phyloP scores from a whole-genome alignment of 1,284 basidiomycete species.

The Papiliotrema nemorosa region DNA sequence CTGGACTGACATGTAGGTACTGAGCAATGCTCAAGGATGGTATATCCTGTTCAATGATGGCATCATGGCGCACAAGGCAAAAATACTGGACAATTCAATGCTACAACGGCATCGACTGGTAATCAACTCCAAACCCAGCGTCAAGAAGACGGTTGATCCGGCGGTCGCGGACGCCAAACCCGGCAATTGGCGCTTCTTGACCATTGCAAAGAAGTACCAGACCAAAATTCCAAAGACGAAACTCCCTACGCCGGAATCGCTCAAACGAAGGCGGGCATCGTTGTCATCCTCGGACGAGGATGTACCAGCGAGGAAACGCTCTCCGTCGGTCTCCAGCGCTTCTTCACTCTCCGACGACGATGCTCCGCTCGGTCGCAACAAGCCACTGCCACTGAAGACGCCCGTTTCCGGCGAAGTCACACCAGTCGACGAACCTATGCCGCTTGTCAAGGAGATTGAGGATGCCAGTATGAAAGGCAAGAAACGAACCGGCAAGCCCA shows the following conservation, averaged over 20 bases:
- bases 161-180: conserved; percentile 2
- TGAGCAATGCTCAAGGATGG: conserved; percentile 37
- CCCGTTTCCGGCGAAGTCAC: not conserved
- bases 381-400: not conserved
- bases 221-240: not conserved
- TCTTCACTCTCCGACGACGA: not conserved
- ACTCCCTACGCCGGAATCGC: not conserved
- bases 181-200: conserved; percentile 34
- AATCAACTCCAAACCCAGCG: conserved; percentile 21
- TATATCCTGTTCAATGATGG: conserved; percentile 42
- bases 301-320: not conserved
- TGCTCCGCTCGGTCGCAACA: not conserved
- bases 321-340: not conserved
- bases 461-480: conserved; percentile 16
- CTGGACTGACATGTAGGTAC: conserved; percentile 19
- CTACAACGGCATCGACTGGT: conserved; percentile 31
- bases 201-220: conserved; percentile 30
- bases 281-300: conserved; percentile 6
- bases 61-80: conserved; percentile 25
- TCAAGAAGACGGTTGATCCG: conserved; percentile 11
- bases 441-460: conserved; percentile 7
- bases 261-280: not conserved
- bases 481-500: conserved; percentile 14
- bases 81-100: conserved; percentile 35
- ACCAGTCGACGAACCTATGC: conserved; percentile 4